A percentile compares a stretch with the other conserved stretches of the same genome.
Evolutionary conservation across 352 stramenopile species (phyloP).

Genomic region (Phytophthora macrochlamydospora): DNA sequence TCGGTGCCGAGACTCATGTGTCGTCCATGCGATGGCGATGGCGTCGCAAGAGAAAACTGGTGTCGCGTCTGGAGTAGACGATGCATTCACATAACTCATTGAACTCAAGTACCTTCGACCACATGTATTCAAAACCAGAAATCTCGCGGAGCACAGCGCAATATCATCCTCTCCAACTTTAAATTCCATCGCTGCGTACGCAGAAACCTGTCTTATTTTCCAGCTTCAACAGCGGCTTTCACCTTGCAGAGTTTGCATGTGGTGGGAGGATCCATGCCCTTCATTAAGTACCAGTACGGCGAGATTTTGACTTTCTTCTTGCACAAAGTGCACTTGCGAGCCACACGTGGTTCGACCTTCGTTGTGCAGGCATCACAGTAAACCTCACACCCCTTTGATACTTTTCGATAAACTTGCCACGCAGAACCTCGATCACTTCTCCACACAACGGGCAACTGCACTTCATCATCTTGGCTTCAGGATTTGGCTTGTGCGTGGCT

Average conservation of each 20-base stretch:
- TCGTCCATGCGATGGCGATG: constrained; percentile 90
- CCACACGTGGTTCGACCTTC: background rate
- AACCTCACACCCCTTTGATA: constrained; percentile 20
- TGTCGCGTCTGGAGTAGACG: constrained; percentile 77
- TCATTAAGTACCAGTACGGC: constrained; percentile 38
- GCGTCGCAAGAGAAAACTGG: constrained; percentile 84
- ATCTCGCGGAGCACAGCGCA: no score
- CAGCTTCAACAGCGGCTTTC: background rate
- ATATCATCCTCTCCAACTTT: no score
- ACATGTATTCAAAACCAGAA: no score
- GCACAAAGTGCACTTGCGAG: constrained; percentile 11
- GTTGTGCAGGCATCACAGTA: constrained; percentile 24
- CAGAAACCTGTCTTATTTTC: no score
- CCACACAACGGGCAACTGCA: constrained; percentile 46
- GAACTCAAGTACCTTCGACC: no score
- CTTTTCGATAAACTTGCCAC: constrained; percentile 27
- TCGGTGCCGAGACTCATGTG: constrained; percentile 74
- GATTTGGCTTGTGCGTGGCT: background rate
- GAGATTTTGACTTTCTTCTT: constrained; percentile 8
- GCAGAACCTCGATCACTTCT: constrained; percentile 23
- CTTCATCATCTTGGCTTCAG: constrained; percentile 15
- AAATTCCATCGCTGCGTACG: no score
- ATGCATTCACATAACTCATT: background rate
- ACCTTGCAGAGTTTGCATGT: constrained; percentile 36
- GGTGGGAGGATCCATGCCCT: constrained; percentile 28